Conservation (phyloP, 2,329 filamentous ascomycete species). For the Ceratocystis lukuohia region DNA sequence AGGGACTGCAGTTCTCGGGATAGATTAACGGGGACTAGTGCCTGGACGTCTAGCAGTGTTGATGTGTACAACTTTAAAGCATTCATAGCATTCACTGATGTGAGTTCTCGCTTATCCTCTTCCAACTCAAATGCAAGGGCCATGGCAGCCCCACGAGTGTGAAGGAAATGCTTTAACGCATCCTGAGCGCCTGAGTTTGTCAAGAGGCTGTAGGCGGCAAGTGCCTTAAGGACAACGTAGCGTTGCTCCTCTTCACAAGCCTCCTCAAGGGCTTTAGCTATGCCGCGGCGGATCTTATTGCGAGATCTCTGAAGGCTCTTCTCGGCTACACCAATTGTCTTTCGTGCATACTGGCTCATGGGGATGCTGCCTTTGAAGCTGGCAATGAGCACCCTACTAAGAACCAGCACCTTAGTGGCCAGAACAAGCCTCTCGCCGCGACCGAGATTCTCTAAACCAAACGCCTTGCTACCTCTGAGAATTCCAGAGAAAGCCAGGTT, state of each 20-base stretch:
- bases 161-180: conserved; percentile 64
- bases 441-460: conserved; percentile 23
- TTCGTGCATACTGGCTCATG: conserved; percentile 26
- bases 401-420: conserved; percentile 58
- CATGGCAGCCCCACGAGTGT: conserved; percentile 57
- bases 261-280: conserved; percentile 55
- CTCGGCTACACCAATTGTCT: conserved; percentile 45
- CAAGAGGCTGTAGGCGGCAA: conserved; percentile 70
- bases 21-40: conserved; percentile 58
- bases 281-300: conserved; percentile 48
- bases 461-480: conserved; percentile 30
- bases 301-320: conserved; percentile 50
- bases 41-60: conserved; percentile 65
- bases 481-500: conserved; percentile 36
- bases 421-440: conserved; percentile 41
- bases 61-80: conserved; percentile 60
- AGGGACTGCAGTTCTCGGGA: conserved; percentile 54
- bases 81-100: conserved; percentile 41
- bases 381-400: conserved; percentile 63
- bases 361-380: conserved; percentile 43
- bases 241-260: conserved; percentile 38
- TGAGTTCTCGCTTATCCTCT: conserved; percentile 30
- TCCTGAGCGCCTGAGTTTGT: conserved; percentile 70
- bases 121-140: conserved; percentile 42
- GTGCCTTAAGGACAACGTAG: conserved; percentile 51